Conservation (phyloP, 2,329 filamentous ascomycete genomes). For the Sporothrix inflata region DNA sequence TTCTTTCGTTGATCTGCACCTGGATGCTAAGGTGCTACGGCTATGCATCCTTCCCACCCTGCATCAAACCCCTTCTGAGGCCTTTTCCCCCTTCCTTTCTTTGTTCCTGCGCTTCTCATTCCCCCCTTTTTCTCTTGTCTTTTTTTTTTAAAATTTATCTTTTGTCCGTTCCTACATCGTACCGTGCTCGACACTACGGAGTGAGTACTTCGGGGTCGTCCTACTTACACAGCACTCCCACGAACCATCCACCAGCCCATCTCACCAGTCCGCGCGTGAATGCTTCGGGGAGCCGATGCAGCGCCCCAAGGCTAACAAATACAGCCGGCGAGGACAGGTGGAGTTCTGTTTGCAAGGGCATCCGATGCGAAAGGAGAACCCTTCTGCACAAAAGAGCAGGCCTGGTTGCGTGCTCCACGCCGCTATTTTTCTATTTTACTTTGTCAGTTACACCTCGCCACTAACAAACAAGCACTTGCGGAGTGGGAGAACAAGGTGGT, state of each 20-base stretch:
- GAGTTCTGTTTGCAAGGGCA: not conserved
- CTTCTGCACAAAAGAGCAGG: not conserved
- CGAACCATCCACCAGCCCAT: not conserved
- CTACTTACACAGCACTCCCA: not conserved
- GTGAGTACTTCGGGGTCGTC: not conserved
- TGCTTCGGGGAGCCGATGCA: not conserved
- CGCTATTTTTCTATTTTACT: not conserved
- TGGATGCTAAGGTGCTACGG: conserved; percentile 16
- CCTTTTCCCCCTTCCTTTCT: not conserved
- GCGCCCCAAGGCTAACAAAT: not conserved
- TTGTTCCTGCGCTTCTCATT: not conserved
- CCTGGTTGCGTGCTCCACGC: not conserved
- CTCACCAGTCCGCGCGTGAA: not conserved
- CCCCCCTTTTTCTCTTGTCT: not conserved
- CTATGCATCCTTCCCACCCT: conserved; percentile 4
- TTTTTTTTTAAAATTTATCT: not conserved
- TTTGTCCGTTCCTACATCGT: not conserved
- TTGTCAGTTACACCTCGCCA: not conserved
- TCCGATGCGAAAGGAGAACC: not conserved
- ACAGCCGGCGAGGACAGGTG: not conserved
- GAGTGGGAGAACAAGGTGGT: not conserved
- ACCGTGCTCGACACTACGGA: not conserved
- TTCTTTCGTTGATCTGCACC: not conserved
- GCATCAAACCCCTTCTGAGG: not conserved
- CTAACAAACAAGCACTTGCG: not conserved